phyloP scores from a whole-genome alignment of 2,329 filamentous ascomycete genomes.

The Magnaporthiopsis poae region DNA sequence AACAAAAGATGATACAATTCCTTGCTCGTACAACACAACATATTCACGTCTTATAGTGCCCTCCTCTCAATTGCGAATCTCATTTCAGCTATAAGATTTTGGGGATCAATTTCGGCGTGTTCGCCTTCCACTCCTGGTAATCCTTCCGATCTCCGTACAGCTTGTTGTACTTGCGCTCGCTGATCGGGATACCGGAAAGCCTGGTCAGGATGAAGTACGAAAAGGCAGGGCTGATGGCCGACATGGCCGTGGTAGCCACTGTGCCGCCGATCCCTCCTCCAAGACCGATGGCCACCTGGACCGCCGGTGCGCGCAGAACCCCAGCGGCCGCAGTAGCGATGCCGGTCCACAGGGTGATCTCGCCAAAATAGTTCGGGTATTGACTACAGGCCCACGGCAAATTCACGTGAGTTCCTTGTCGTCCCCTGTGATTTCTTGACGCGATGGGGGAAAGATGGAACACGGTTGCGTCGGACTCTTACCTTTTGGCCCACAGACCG shows the following conservation, averaged over 20 bases:
- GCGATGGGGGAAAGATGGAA: not conserved
- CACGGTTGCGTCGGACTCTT: slow-evolving; percentile 15
- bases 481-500: slow-evolving; percentile 52
- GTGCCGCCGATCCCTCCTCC: slow-evolving; percentile 27
- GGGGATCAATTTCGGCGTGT: slow-evolving; percentile 55
- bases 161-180: slow-evolving; percentile 60
- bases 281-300: slow-evolving; percentile 48
- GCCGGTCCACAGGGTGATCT: slow-evolving; percentile 58
- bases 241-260: slow-evolving; percentile 29
- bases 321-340: slow-evolving; percentile 51
- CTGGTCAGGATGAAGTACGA: slow-evolving; percentile 53
- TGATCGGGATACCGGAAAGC: slow-evolving; percentile 55
- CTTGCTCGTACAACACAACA: too few relatives aligned
- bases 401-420: not conserved
- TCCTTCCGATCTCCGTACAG: slow-evolving; percentile 53
- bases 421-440: not conserved
- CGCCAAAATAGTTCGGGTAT: slow-evolving; percentile 66
- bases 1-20: too few relatives aligned
- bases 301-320: slow-evolving; percentile 42
- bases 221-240: slow-evolving; percentile 53
- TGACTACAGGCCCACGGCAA: slow-evolving; percentile 23
- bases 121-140: slow-evolving; percentile 58
- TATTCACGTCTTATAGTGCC: not conserved
- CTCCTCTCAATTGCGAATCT: not conserved
- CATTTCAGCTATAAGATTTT: slow-evolving; percentile 34